phyloP scores from a whole-genome alignment of 2,329 filamentous ascomycete genomes.

The Xylaria sp. region DNA sequence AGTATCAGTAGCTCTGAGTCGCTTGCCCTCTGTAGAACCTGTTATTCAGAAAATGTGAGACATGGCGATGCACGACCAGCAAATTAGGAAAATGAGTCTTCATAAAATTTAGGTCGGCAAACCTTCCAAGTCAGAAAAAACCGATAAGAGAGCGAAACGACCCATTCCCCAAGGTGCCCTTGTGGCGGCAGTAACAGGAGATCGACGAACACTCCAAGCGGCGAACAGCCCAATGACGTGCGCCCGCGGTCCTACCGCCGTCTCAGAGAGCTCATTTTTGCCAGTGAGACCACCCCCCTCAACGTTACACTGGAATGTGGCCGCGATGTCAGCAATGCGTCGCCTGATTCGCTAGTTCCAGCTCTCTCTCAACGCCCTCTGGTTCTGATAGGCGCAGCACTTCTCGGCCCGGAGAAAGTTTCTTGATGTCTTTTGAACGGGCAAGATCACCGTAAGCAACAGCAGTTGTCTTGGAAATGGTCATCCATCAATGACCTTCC shows the following conservation, averaged over 20 bases:
- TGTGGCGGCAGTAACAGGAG: conserved; percentile 22
- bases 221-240: conserved; percentile 32
- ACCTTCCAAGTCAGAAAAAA: conserved; percentile 17
- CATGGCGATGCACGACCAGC: conserved; percentile 16
- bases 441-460: conserved; percentile 9
- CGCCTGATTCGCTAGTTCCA: conserved; percentile 36
- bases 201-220: conserved; percentile 30
- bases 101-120: background rate
- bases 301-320: conserved; percentile 38
- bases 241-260: conserved; percentile 15
- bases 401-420: conserved; percentile 33
- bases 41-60: conserved; percentile 28
- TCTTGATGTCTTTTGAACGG: conserved; percentile 25
- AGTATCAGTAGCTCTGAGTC: conserved; percentile 12
- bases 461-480: conserved; percentile 8
- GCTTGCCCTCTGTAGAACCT: conserved; percentile 4
- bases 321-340: conserved; percentile 32
- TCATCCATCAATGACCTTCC: conserved; percentile 10
- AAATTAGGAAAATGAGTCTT: background rate
- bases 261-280: conserved; percentile 24
- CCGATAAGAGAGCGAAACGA: conserved; percentile 29
- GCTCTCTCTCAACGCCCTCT: conserved; percentile 7
- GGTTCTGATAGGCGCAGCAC: conserved; percentile 30
- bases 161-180: conserved; percentile 20
- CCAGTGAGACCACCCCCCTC: conserved; percentile 29